Base-by-base conservation (phyloP, 1,139 yeast genomes). In the Kodamaea arcana region DNA sequence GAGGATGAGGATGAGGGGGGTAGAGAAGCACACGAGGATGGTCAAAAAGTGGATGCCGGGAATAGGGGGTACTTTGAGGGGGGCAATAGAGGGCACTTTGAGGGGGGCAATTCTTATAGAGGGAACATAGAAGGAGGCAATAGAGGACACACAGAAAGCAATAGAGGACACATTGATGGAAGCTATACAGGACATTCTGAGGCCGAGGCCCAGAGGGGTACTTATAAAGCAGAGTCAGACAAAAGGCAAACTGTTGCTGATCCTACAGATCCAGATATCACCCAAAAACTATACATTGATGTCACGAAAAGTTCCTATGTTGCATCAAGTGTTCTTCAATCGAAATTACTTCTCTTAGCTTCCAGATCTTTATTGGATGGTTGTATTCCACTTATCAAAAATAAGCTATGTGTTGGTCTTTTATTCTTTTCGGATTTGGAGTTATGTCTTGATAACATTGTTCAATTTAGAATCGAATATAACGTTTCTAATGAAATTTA, bases 401-500 rank as follows among this genome's bases (percentile, higher is more conserved):
- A 60, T 24, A 44, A 49, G 12, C 48, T 58, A 0, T 62, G 79
- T 33, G 65, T 73, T 11, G 83, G 82, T 0, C 46, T 75, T 7
- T 46, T 78, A 8, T 70, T 75, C 33, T 75, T 72, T 28, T 69
- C 80, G 0, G 79, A 74, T 38, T 58, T 78, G 39, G 81, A 77
- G 42, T 64, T 66, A 41, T 70, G 74, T 17, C 50, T 78, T 17
- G 83, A 78, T 46, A 64, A 62, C 33, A 47, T 76, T 9, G 54
- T 62, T 30, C 60, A 60, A 28, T 62, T 58, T 46, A 53, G 47
- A 33, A 35, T 32, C 30, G 60, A 52, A 40, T 55, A 55, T 42
- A 51, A 51, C 8, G 48, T 67, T 7, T 39, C 37, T 4, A 65
- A 60, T 28, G 70, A 65, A 15, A 39, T 67, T 21, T 58, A 54